These are phyloP conservation scores for Fusarium duplospermum DNA, from an alignment of 2,329 filamentous ascomycete genomes.

Conservation along the genomic window DNA sequence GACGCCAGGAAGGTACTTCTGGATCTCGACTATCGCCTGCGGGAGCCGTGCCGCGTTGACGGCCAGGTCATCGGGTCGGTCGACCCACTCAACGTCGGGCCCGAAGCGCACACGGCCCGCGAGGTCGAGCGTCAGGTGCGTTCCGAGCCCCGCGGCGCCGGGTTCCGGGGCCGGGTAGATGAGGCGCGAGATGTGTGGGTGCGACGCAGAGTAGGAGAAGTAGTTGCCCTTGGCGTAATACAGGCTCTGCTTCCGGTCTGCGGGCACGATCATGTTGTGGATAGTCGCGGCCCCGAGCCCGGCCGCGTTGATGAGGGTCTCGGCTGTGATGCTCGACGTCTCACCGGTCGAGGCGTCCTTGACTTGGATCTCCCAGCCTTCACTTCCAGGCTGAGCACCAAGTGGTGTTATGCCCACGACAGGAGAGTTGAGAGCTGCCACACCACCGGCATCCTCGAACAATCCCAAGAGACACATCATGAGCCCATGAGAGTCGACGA, in stretches of 20 bases:
- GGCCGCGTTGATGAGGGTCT: conserved; percentile 86
- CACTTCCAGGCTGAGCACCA: conserved; percentile 55
- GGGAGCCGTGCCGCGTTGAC: conserved; percentile 72
- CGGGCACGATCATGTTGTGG: conserved; percentile 83
- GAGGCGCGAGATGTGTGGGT: conserved; percentile 75
- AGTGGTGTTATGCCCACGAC: conserved; percentile 71
- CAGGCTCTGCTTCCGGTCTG: conserved; percentile 64
- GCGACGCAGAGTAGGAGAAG: conserved; percentile 80
- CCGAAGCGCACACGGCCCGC: conserved; percentile 88
- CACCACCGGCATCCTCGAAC: conserved; percentile 82
- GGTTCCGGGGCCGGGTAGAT: conserved; percentile 90
- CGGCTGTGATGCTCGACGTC: conserved; percentile 72
- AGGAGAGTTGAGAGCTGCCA: conserved; percentile 74
- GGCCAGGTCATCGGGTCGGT: conserved; percentile 74
- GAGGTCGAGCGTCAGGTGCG: conserved; percentile 93
- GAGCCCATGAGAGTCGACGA: conserved; percentile 86
- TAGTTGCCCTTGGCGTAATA: conserved; percentile 96
- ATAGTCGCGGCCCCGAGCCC: conserved; percentile 82
- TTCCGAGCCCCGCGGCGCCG: conserved; percentile 86
- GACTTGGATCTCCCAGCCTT: conserved; percentile 77
- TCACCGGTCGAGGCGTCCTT: conserved; percentile 60
- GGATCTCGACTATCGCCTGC: conserved; percentile 79
- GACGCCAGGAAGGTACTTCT: conserved; percentile 80
- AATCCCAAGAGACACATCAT: conserved; percentile 84
- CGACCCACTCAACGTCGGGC: conserved; percentile 95